Percentiles rank a stretch among this genome's conserved stretches.
These are phyloP conservation scores for Pseudonectria buxi DNA, from an alignment of 2,329 filamentous ascomycete species.

Conservation along the genomic window DNA sequence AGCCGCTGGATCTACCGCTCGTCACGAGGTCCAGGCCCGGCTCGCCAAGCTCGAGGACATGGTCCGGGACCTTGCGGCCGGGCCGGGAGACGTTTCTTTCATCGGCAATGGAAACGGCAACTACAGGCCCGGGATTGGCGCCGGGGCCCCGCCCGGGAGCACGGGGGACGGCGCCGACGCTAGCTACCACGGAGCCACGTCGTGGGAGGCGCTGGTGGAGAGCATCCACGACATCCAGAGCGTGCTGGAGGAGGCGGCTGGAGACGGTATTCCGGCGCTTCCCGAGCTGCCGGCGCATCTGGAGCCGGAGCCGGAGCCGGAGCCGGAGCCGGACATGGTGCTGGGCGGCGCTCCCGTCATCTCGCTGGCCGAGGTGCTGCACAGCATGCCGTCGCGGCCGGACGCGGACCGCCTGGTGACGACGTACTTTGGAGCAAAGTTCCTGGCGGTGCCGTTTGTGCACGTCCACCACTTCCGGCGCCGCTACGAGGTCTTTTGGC, in stretches of 20 bases:
- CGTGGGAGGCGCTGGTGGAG: slow-evolving; percentile 36
- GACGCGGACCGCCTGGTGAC: slow-evolving; percentile 31
- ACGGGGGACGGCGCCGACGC: slow-evolving; percentile 9
- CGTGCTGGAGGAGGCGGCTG: slow-evolving; percentile 22
- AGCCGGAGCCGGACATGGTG: slow-evolving; percentile 25
- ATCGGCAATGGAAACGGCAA: too few relatives aligned
- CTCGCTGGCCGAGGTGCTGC: slow-evolving; percentile 25
- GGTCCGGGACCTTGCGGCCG: slow-evolving; percentile 29
- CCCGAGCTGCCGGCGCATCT: too few relatives aligned
- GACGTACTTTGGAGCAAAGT: slow-evolving; percentile 34
- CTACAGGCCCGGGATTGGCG: too few relatives aligned
- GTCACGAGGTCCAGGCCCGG: slow-evolving; percentile 32
- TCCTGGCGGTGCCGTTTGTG: slow-evolving; percentile 31
- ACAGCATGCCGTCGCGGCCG: slow-evolving; percentile 28
- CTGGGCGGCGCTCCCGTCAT: slow-evolving; percentile 24
- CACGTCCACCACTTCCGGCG: slow-evolving; percentile 40
- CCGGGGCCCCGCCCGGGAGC: not conserved
- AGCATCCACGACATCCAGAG: slow-evolving; percentile 36
- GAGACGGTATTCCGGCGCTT: not conserved
- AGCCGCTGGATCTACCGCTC: slow-evolving; percentile 7
- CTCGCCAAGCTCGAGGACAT: slow-evolving; percentile 36
- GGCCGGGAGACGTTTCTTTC: not conserved
- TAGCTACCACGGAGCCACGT: slow-evolving; percentile 32
- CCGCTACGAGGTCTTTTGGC: slow-evolving; percentile 43
- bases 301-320: slow-evolving; percentile 6